A percentile compares a stretch with the other conserved stretches of the same genome.
phyloP scores from a whole-genome alignment of 139 green algal genomes.

The Protoeuglena noctilucae region DNA sequence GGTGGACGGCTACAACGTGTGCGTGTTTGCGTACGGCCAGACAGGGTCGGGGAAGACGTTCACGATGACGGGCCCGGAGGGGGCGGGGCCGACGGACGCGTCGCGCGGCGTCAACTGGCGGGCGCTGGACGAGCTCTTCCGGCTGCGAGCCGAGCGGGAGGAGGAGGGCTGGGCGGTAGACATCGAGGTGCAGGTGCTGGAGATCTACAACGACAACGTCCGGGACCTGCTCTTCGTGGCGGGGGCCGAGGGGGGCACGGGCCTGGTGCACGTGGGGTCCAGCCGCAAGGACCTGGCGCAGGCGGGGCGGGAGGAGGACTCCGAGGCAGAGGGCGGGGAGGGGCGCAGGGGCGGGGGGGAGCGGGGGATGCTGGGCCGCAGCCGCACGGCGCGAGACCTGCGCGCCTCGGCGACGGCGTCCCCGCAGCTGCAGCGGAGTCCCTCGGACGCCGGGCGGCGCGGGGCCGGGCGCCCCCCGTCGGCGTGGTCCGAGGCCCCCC shows the following conservation, averaged over 20 bases:
- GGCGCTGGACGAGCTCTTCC: slow-evolving; percentile 26
- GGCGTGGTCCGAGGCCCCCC: too few relatives aligned
- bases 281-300: too few relatives aligned
- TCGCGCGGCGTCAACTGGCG: slow-evolving; percentile 26
- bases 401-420: too few relatives aligned
- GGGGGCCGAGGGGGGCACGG: slow-evolving; percentile 3
- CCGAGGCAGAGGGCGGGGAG: slow-evolving; percentile 2
- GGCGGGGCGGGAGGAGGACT: background rate
- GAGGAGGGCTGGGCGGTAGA: background rate
- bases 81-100: background rate
- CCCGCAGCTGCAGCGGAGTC: too few relatives aligned
- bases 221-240: slow-evolving; percentile 31
- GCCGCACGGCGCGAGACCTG: too few relatives aligned
- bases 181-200: slow-evolving; percentile 32
- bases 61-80: slow-evolving; percentile 16
- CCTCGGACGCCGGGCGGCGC: too few relatives aligned
- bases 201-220: slow-evolving; percentile 56
- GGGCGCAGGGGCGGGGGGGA: too few relatives aligned
- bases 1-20: slow-evolving; percentile 23
- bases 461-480: too few relatives aligned
- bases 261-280: too few relatives aligned
- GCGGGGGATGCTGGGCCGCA: too few relatives aligned
- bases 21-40: slow-evolving; percentile 27
- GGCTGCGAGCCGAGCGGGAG: slow-evolving; percentile 1
- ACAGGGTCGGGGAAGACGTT: slow-evolving; percentile 25